Base-by-base conservation (phyloP, 164 flowering plant species). In the Tetrastigma voinierianum region DNA sequence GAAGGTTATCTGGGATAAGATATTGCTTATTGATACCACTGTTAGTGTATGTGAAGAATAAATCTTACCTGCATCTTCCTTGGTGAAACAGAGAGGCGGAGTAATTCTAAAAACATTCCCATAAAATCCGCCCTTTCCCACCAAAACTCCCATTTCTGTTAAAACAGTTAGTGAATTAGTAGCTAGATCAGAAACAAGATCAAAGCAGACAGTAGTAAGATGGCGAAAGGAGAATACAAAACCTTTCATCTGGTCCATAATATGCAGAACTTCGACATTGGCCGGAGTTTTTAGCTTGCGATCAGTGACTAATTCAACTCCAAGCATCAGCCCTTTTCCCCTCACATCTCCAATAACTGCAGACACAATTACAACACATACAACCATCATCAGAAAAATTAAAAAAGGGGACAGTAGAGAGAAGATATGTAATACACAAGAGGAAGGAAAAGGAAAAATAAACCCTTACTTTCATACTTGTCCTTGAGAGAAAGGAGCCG, bases 161-260 rank as follows among this genome's bases (percentile, higher is more conserved):
- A 49, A 1, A 14, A 15, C n/a, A 24, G 54, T 9, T 20, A 32
- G 32, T 51, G n/a, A 25, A 21, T 55, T 40, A 43, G n/a, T 17
- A 11, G 52, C 20, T 32, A 45, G 44, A 58, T 2, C 13, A n/a
- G 47, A 63, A 57, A 11, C 15, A 0, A 2, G n/a, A 23, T 8
- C 11, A 21, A 9, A 64, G 32, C 16, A 8, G 11, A 24, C 43
- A 43, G 24, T 19, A n/a, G 11, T 56, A 18, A n/a, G 4, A 17
- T 5, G 14, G 52, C 46, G 45, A 32, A 55, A 44, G 49, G 17
- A 66, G 44, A 77, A 59, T 2, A 58, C 60, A 61, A 61, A 5
- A 91, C 98, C 99, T 90, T 87, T 95, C 98, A 95, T 86, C 64
- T 88, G 78, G 61, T 90, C 96, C 96, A 95, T 88, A 15, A 92